Base-by-base conservation (phyloP, 2,329 filamentous ascomycete species). In the Chaetomiaceae sp. region DNA sequence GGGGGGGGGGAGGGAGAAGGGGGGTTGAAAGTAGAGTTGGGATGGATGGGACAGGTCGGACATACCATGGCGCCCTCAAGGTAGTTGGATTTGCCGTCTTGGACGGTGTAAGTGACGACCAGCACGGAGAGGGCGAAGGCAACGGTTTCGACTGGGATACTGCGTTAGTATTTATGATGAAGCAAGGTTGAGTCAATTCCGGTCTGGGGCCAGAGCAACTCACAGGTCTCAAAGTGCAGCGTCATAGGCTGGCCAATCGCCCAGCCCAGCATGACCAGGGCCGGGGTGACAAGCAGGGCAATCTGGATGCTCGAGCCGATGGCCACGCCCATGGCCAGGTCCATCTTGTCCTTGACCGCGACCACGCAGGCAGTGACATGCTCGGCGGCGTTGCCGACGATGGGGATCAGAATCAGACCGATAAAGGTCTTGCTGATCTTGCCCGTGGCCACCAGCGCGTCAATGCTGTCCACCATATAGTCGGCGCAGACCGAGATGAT, bases 231-330 rank as follows among this genome's bases (percentile, higher is more conserved):
- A 63, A 93, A 93, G 64, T 87, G 85, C 37, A 92, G 75, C 6
- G 85, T 86, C 86, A 90, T 89, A 20, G 81, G 77, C 56, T 81
- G 72, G 48, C 77, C 77, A 68, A 86, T 83, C 53, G 82, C 78
- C 87, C 87, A 92, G 54, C 87, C 87, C 33, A 91, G 75, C 57
- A 92, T 82, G 48, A 92, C 87, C 47, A 92, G 73, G 69, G 87
- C 85, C 0, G 87, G 87, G 1, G 87, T 91, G 42, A 92, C 87
- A 39, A 90, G 82, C 40, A 92, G 75, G 19, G 87, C 87, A 61
- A 92, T 92, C 68, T 92, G 87, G 65, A 92, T 83, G 66, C 85
- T 88, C 53, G 85, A 89, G 40, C 87, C 87, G 62, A 92, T 87
- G 23, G 87, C 87, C 44, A 92, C 87, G 37, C 86, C 85, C 73